phyloP scores from a whole-genome alignment of 2,329 filamentous ascomycete genomes.

The Scedosporium apiospermum region DNA sequence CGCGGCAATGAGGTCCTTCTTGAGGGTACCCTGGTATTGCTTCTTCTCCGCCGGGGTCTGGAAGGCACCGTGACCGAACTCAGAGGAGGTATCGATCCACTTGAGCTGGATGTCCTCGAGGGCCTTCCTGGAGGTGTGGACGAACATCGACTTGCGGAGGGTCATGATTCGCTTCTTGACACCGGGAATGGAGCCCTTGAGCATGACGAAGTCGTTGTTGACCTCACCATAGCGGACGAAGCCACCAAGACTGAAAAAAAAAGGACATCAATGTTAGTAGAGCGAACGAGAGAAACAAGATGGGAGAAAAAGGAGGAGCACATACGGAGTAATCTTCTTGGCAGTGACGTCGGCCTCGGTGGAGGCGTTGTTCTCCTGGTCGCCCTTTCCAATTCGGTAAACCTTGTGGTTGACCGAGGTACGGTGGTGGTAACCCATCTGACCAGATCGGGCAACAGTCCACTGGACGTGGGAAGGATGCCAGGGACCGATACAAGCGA shows the following conservation, averaged over 20 bases:
- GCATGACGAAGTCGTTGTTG: conserved; percentile 97
- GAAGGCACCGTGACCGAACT: conserved; percentile 99
- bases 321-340: conserved; percentile 99
- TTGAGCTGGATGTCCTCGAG: conserved; percentile 99
- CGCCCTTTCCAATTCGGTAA: conserved; percentile 94
- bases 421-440: conserved; percentile 99
- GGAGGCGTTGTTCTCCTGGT: conserved; percentile 82
- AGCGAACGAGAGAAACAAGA: neutral
- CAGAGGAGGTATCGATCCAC: conserved; percentile 99
- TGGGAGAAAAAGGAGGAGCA: conserved; percentile 21
- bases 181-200: conserved; percentile 97
- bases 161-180: conserved; percentile 99
- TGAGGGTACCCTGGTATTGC: conserved; percentile 95
- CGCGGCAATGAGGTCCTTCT: conserved; percentile 72
- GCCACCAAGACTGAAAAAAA: conserved; percentile 69
- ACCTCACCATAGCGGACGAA: conserved; percentile 99
- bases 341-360: conserved; percentile 96
- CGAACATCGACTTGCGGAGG: conserved; percentile 97
- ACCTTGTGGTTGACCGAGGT: conserved; percentile 99
- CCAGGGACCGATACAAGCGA: conserved; percentile 99
- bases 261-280: conserved; percentile 21
- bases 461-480: conserved; percentile 99
- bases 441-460: conserved; percentile 99
- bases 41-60: conserved; percentile 98
- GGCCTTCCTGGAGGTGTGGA: conserved; percentile 87